Evolutionary conservation across 371 early-diverging fungal species (phyloP).

Genomic region (Lichtheimia ramosa): DNA sequence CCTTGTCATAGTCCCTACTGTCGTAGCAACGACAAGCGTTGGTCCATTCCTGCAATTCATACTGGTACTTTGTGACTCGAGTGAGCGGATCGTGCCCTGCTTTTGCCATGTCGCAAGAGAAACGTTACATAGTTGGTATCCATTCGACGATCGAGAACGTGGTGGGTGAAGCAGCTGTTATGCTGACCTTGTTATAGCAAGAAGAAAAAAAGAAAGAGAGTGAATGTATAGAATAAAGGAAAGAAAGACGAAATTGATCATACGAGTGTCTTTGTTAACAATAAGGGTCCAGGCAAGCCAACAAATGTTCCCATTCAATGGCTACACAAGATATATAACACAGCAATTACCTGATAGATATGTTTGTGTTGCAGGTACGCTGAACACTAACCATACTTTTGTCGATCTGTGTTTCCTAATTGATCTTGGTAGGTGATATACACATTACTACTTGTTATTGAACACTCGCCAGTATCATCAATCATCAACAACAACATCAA

Average conservation of each 20-base stretch:
- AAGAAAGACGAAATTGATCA: neutral
- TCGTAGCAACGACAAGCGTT: constrained; percentile 44
- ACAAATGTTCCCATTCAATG: no score
- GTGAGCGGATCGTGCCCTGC: neutral
- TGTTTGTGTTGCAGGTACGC: neutral
- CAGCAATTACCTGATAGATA: no score
- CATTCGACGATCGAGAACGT: no score
- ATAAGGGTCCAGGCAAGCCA: constrained; percentile 6
- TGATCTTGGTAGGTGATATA: neutral
- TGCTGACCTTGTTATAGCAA: neutral
- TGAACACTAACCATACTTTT: neutral
- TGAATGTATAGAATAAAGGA: neutral
- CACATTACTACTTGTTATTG: no score
- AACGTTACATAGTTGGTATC: neutral
- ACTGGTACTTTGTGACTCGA: constrained; percentile 14
- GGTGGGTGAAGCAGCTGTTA: neutral
- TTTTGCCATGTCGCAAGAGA: neutral
- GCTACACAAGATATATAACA: constrained; percentile 7
- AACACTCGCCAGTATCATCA: no score
- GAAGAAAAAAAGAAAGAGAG: constrained; percentile 1
- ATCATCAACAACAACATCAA: no score
- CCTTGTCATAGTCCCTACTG: constrained; percentile 32
- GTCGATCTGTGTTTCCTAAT: constrained; percentile 1
- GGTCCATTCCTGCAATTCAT: constrained; percentile 51
- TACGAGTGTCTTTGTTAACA: neutral